Evolutionary conservation across 2,329 filamentous ascomycete species (phyloP), one percentile per base, ranked within the genome.

Genomic region (Hymenotorrendiella dingleyae): DNA sequence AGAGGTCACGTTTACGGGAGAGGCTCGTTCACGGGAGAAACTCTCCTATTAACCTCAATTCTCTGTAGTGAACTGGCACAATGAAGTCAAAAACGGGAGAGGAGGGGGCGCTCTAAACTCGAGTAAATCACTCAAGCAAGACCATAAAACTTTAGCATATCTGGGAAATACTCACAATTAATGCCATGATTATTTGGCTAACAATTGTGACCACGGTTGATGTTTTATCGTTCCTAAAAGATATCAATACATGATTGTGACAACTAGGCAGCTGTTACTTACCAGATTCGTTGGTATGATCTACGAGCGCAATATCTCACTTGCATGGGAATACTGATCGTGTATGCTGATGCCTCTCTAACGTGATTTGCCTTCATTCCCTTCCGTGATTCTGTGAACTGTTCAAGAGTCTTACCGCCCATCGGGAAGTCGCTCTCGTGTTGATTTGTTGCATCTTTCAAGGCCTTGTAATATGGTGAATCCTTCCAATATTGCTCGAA

Each of bases 251-350:
- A n/a, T n/a, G n/a, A n/a, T n/a, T n/a, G n/a, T n/a, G n/a, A n/a
- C n/a, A n/a, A n/a, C n/a, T n/a, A n/a, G n/a, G n/a, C n/a, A n/a
- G n/a, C n/a, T n/a, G n/a, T n/a, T n/a, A 7, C 32, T 34, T 34
- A 34, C 49, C 72, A 74, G 7, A 96, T 70, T 36, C 90, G 79
- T 59, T 80, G 78, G 68, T 84, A 93, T 6, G 87, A 88, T 59
- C 91, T 82, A 71, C 80, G 81, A 35, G 94, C 71, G 60, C 89
- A 95, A 17, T 95, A 79, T 47, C 73, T 64, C 49, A 95, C 66
- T 63, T 97, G 90, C 64, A 91, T 82, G 2, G 48, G 43, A 52
- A 84, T 86, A 0, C 86, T 91, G 30, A 96, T 69, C 0, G 87
- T 95, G 63, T 84, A 96, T 1, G 90, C 88, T 1, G 87, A 94